These are phyloP conservation scores for Didymella keratinophila DNA, from an alignment of 2,329 filamentous ascomycete genomes.

Conservation along the genomic window DNA sequence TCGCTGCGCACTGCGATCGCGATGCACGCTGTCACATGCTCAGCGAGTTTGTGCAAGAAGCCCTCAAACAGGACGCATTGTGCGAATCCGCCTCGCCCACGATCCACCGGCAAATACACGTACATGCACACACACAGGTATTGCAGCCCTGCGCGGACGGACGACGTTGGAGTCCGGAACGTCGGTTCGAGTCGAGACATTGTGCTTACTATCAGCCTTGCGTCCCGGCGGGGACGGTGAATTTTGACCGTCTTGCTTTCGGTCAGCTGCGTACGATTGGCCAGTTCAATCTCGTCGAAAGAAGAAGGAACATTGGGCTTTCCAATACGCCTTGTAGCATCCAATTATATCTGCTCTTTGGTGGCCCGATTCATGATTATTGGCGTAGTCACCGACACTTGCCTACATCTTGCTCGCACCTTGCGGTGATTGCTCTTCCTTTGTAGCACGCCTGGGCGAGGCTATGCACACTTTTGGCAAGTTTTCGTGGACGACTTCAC, in stretches of 20 bases:
- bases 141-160: neutral
- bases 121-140: neutral
- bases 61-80: neutral
- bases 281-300: neutral
- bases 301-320: neutral
- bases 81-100: neutral
- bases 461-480: slow-evolving; percentile 18
- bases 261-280: slow-evolving; percentile 11
- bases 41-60: neutral
- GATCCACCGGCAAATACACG: neutral
- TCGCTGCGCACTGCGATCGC: neutral
- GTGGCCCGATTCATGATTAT: neutral
- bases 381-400: neutral
- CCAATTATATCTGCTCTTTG: neutral
- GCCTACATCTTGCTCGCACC: neutral
- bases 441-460: slow-evolving; percentile 11
- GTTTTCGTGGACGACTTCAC: slow-evolving; percentile 1
- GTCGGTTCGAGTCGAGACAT: neutral
- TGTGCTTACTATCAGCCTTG: neutral
- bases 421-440: neutral
- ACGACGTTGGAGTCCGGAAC: neutral
- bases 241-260: slow-evolving; percentile 29
- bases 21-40: neutral
- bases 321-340: neutral
- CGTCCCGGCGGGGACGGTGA: slow-evolving; percentile 22